Conservation (phyloP, 768 basidiomycete genomes). For the Mycena sanguinolenta region DNA sequence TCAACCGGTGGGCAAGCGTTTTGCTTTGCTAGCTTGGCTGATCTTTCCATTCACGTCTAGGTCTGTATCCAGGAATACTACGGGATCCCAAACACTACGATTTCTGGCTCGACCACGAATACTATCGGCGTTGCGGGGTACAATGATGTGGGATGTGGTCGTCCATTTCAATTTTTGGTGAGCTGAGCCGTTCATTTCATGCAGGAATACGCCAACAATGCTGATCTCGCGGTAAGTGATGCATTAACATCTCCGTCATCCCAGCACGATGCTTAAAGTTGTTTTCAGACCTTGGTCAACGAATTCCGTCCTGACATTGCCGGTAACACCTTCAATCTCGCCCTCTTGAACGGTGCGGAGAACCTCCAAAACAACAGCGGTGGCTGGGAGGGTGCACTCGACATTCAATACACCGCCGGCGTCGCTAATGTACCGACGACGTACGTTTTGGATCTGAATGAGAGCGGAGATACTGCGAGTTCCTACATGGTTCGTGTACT, state of each 20-base stretch:
- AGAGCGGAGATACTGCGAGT: background rate
- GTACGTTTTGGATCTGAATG: background rate
- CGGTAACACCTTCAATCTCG: background rate
- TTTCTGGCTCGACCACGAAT: conserved; percentile 6
- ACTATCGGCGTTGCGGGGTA: conserved; percentile 13
- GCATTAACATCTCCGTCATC: background rate
- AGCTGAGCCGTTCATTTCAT: background rate
- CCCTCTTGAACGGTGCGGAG: background rate
- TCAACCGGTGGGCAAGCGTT: background rate
- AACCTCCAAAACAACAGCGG: background rate
- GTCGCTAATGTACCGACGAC: background rate
- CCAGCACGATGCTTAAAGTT: conserved; percentile 3
- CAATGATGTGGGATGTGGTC: background rate
- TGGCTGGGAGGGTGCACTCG: background rate
- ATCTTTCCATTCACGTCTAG: background rate
- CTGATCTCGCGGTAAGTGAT: background rate
- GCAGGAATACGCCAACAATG: background rate
- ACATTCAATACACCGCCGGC: background rate
- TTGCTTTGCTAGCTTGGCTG: background rate
- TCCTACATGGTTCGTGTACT: conserved; percentile 6
- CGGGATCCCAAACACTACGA: conserved; percentile 9
- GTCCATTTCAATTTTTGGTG: background rate
- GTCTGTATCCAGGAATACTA: conserved; percentile 11
- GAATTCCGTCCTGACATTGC: background rate
- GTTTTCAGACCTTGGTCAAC: background rate